phyloP scores from a whole-genome alignment of 2,329 filamentous ascomycete species.

The Podosphaera xanthii region DNA sequence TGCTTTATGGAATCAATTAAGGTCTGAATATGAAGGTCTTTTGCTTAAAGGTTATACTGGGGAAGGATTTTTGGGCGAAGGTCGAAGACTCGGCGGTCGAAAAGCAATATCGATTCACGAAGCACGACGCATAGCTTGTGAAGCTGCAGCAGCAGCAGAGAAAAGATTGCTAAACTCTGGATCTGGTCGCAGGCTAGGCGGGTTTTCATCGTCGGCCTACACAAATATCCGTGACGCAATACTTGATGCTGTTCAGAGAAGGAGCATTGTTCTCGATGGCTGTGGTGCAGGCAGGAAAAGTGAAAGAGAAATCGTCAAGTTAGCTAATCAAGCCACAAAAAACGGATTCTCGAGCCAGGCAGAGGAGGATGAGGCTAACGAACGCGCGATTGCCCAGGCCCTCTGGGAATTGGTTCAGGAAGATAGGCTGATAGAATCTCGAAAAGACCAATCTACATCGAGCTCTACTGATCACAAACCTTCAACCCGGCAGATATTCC shows the following conservation, averaged over 20 bases:
- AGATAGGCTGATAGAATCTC: slow-evolving; percentile 24
- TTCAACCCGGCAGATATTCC: slow-evolving; percentile 10
- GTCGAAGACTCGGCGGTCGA: slow-evolving; percentile 47
- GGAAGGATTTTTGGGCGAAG: slow-evolving; percentile 63
- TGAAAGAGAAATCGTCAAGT: slow-evolving; percentile 40
- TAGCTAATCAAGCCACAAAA: slow-evolving; percentile 37
- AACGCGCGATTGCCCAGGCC: slow-evolving; percentile 64
- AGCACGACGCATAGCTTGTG: slow-evolving; percentile 49
- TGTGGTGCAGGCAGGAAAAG: slow-evolving; percentile 45
- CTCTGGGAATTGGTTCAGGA: slow-evolving; percentile 72
- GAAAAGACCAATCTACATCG: slow-evolving; percentile 12
- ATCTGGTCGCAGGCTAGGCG: slow-evolving; percentile 52
- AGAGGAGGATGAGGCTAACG: slow-evolving; percentile 75
- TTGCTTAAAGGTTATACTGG: slow-evolving; percentile 69
- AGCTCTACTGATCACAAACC: slow-evolving; percentile 12
- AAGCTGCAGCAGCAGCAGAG: slow-evolving; percentile 43
- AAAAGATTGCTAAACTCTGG: slow-evolving; percentile 37
- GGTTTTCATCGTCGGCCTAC: slow-evolving; percentile 29
- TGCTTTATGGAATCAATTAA: slow-evolving; percentile 68
- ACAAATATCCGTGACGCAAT: slow-evolving; percentile 52
- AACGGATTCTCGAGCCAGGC: slow-evolving; percentile 66
- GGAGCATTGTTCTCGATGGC: slow-evolving; percentile 42
- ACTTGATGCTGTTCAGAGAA: slow-evolving; percentile 44
- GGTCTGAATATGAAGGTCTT: slow-evolving; percentile 63
- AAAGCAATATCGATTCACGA: slow-evolving; percentile 43